These are phyloP conservation scores for Fonsecaea pedrosoi DNA, from an alignment of 2,329 filamentous ascomycete genomes.

Conservation along the genomic window DNA sequence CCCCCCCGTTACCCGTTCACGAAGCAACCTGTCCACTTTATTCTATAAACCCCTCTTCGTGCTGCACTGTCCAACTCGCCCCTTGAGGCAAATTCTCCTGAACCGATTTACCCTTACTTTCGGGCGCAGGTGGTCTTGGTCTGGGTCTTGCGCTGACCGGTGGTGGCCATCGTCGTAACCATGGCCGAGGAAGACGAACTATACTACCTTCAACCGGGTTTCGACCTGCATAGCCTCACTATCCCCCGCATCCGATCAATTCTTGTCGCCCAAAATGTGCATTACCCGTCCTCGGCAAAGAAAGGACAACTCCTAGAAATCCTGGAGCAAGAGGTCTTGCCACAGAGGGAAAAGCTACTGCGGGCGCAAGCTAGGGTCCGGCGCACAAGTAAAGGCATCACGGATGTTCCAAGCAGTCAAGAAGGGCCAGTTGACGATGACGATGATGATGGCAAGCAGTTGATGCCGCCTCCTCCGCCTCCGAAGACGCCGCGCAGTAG, in stretches of 20 bases:
- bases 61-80: background rate
- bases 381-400: conserved; percentile 86
- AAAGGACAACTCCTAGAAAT: conserved; percentile 86
- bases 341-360: conserved; percentile 78
- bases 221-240: conserved; percentile 82
- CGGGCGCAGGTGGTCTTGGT: background rate
- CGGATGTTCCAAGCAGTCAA: conserved; percentile 68
- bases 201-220: conserved; percentile 85
- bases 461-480: conserved; percentile 56
- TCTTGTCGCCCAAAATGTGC: conserved; percentile 83
- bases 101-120: background rate
- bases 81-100: background rate
- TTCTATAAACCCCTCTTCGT: background rate
- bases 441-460: conserved; percentile 60
- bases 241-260: conserved; percentile 89
- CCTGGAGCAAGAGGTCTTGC: conserved; percentile 78
- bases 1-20: background rate
- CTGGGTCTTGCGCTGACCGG: conserved; percentile 5
- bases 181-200: conserved; percentile 64
- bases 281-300: conserved; percentile 87
- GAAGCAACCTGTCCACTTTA: conserved; percentile 6
- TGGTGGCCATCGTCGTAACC: conserved; percentile 17
- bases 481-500: conserved; percentile 58
- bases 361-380: conserved; percentile 77
- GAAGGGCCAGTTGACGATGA: conserved; percentile 67